A percentile compares a stretch with the other conserved stretches of the same genome.
phyloP scores from a whole-genome alignment of 2,329 filamentous ascomycete genomes.

The Penicillium thymicola region DNA sequence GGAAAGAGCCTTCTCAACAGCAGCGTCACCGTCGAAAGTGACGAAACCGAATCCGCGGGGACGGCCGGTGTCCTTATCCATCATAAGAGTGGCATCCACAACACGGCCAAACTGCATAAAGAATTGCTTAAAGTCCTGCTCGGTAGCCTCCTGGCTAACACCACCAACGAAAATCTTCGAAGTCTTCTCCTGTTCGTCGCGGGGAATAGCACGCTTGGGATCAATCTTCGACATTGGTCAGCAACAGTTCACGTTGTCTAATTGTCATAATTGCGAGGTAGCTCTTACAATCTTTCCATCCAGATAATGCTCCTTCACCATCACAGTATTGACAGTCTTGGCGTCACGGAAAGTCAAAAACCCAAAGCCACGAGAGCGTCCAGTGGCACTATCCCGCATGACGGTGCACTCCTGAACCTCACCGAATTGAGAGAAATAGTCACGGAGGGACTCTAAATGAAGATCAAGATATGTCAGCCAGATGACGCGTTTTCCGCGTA shows the following conservation, averaged over 20 bases:
- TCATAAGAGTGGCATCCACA: slow-evolving; percentile 97
- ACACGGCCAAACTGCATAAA: slow-evolving; percentile 96
- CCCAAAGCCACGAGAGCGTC: slow-evolving; percentile 90
- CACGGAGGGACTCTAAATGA: slow-evolving; percentile 78
- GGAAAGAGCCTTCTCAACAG: slow-evolving; percentile 85
- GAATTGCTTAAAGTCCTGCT: slow-evolving; percentile 93
- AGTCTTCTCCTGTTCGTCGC: slow-evolving; percentile 96
- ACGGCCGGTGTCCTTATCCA: slow-evolving; percentile 98
- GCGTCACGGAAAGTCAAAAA: slow-evolving; percentile 98
- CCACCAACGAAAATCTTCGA: slow-evolving; percentile 99
- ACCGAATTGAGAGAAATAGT: slow-evolving; percentile 97
- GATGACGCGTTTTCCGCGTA: not conserved
- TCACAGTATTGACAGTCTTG: slow-evolving; percentile 97
- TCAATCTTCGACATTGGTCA: slow-evolving; percentile 68
- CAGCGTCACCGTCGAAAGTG: slow-evolving; percentile 93
- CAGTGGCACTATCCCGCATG: slow-evolving; percentile 95
- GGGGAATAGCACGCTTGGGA: slow-evolving; percentile 92
- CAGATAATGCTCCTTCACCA: slow-evolving; percentile 98
- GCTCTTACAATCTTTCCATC: slow-evolving; percentile 91
- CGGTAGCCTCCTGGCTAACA: slow-evolving; percentile 94
- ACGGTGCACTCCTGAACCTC: slow-evolving; percentile 97
- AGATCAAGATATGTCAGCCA: not conserved
- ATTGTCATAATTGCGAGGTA: slow-evolving; percentile 3
- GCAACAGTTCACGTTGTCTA: slow-evolving; percentile 7
- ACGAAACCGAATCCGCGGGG: slow-evolving; percentile 97